Conservation (phyloP, 2,329 filamentous ascomycete species). For the Scleromitrula shiraiana region DNA sequence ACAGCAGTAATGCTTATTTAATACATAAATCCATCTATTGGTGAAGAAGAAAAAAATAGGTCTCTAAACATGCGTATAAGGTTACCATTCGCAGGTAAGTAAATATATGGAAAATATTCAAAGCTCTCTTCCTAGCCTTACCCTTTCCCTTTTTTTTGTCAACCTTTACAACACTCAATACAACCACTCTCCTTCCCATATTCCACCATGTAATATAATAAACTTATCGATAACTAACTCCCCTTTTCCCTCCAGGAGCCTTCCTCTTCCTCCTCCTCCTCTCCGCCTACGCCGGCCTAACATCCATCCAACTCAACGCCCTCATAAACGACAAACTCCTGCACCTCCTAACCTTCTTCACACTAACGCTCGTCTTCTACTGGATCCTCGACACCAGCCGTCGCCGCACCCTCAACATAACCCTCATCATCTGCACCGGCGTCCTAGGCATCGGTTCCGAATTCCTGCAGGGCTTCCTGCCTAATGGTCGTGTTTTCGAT, state of each 20-base stretch:
- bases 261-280: conserved; percentile 65
- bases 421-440: conserved; percentile 70
- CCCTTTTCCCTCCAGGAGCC: conserved; percentile 42
- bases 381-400: conserved; percentile 92
- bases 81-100: conserved; percentile 76
- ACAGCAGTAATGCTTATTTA: conserved; percentile 5
- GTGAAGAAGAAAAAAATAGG: background rate
- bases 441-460: conserved; percentile 65
- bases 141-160: conserved; percentile 5
- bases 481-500: conserved; percentile 65
- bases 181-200: background rate
- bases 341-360: conserved; percentile 82
- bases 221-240: conserved; percentile 12
- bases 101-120: background rate
- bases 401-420: conserved; percentile 76
- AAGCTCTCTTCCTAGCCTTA: conserved; percentile 1
- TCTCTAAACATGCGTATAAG: conserved; percentile 65
- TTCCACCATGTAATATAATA: background rate
- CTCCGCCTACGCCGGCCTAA: conserved; percentile 73
- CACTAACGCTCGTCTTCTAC: conserved; percentile 83
- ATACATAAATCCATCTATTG: background rate
- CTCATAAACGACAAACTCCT: conserved; percentile 82
- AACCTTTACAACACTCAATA: no score
- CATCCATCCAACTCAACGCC: conserved; percentile 46
- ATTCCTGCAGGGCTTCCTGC: conserved; percentile 66